Conservation (phyloP, 2,329 filamentous ascomycete species). For the Xylariales sp. region DNA sequence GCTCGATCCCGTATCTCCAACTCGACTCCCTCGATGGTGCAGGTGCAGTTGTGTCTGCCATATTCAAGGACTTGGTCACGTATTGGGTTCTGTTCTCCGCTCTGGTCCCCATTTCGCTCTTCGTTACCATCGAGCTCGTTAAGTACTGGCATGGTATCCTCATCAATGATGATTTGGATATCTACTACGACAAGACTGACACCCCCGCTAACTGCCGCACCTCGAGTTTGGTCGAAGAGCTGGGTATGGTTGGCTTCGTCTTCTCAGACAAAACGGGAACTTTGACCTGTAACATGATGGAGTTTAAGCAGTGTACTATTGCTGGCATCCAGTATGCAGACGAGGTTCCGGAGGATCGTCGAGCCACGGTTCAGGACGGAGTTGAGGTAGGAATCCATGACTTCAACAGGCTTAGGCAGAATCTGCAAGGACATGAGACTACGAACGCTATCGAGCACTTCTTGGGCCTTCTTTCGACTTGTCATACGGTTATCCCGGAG, state of each 20-base stretch:
- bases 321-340: constrained; percentile 91
- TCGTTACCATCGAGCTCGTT: constrained; percentile 95
- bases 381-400: constrained; percentile 77
- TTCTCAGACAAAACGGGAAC: constrained; percentile 98
- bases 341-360: constrained; percentile 84
- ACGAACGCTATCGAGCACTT: constrained; percentile 69
- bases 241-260: constrained; percentile 97
- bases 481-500: constrained; percentile 97
- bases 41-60: constrained; percentile 62
- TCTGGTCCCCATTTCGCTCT: constrained; percentile 92
- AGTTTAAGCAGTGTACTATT: constrained; percentile 94
- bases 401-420: constrained; percentile 70
- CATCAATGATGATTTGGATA: constrained; percentile 96
- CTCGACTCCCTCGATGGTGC: constrained; percentile 57
- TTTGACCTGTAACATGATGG: constrained; percentile 97
- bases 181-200: constrained; percentile 94
- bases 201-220: constrained; percentile 95
- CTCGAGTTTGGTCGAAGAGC: constrained; percentile 91
- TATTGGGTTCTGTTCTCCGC: constrained; percentile 99
- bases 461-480: constrained; percentile 78
- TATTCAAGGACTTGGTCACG: constrained; percentile 91
- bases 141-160: constrained; percentile 98
- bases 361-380: constrained; percentile 73
- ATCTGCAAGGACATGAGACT: constrained; percentile 54
- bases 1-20: constrained; percentile 68